Evolutionary conservation across 768 basidiomycete species (phyloP).

Genomic region (Steccherinum ochraceum): DNA sequence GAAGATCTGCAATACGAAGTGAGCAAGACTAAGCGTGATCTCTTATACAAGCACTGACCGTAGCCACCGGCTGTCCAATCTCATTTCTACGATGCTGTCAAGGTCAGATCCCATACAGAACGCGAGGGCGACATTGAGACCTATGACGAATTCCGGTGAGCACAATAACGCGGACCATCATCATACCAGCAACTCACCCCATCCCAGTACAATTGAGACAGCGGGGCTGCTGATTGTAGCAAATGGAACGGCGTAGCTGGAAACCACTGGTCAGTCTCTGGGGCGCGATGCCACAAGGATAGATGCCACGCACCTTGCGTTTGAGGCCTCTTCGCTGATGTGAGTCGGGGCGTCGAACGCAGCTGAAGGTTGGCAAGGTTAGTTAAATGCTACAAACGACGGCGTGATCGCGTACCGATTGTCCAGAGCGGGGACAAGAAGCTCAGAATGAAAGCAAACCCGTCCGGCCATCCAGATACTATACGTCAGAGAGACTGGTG

Average conservation of each 20-base stretch:
- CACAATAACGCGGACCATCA: too few species aligned
- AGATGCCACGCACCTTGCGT: constrained; percentile 31
- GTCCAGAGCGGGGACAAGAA: constrained; percentile 41
- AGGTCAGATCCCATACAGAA: constrained; percentile 55
- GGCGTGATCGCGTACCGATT: constrained; percentile 29
- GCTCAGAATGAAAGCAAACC: constrained; percentile 37
- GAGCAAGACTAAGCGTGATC: too few species aligned
- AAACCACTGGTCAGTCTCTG: neutral
- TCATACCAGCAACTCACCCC: constrained; percentile 38
- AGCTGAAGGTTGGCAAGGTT: too few species aligned
- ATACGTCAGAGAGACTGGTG: too few species aligned
- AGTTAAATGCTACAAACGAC: too few species aligned
- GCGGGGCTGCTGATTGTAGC: constrained; percentile 55
- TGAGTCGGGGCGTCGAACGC: constrained; percentile 55
- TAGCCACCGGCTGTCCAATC: constrained; percentile 36
- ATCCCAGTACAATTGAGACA: constrained; percentile 52
- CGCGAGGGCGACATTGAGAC: constrained; percentile 44
- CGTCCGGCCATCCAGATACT: constrained; percentile 37
- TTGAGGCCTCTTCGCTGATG: constrained; percentile 66
- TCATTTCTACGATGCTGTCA: constrained; percentile 26
- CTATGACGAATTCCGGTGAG: constrained; percentile 20
- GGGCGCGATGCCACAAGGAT: neutral
- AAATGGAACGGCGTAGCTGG: constrained; percentile 55
- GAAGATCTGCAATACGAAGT: constrained; percentile 32
- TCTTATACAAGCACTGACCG: too few species aligned